A percentile compares a stretch with the other conserved stretches of the same genome.
Conservation (phyloP, 2,329 filamentous ascomycete species). For the Daldinia sp. region DNA sequence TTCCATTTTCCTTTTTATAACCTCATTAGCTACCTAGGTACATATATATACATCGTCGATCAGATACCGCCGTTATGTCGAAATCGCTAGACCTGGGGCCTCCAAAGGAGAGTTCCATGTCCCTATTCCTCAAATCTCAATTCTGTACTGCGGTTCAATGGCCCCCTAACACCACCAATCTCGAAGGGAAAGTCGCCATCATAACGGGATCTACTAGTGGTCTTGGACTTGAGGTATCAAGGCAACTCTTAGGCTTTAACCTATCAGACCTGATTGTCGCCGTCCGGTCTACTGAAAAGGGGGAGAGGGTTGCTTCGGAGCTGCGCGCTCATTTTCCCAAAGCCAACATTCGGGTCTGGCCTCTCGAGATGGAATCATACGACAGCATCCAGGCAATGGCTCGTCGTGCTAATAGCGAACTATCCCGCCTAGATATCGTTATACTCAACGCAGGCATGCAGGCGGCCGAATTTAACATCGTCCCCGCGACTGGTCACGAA, state of each 20-base stretch:
- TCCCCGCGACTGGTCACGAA: neutral
- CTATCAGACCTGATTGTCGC: neutral
- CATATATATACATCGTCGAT: too few species aligned
- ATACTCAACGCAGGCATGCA: neutral
- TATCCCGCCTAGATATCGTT: neutral
- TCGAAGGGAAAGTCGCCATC: neutral
- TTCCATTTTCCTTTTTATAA: neutral
- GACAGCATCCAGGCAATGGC: neutral
- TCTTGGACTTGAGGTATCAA: neutral
- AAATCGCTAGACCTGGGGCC: neutral
- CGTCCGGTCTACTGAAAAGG: neutral
- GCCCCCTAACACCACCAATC: neutral
- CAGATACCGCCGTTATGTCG: too few species aligned
- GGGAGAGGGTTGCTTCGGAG: neutral
- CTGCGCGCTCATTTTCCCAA: neutral
- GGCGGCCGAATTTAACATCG: neutral
- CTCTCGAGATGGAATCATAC: neutral
- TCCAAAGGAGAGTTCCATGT: neutral
- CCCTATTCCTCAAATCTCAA: neutral
- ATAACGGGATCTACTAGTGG: neutral
- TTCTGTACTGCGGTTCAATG: neutral
- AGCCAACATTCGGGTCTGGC: neutral
- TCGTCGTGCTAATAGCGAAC: neutral
- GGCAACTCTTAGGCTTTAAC: neutral
- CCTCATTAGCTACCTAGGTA: neutral